Base-by-base conservation (phyloP, 2,329 filamentous ascomycete genomes). In the Colletotrichum sp. region DNA sequence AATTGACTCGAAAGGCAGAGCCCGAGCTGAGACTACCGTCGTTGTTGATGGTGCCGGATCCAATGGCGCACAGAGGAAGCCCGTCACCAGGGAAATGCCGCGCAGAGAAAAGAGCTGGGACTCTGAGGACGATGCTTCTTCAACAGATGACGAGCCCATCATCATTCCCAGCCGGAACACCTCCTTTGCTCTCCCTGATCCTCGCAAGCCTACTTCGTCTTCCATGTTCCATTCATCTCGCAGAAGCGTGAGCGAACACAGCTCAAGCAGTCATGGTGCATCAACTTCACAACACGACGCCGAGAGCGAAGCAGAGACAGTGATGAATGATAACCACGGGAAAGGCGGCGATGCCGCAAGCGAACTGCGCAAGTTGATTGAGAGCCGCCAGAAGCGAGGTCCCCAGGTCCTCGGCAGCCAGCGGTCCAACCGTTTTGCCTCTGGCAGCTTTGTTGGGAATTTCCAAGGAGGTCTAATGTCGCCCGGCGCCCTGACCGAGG, bases 141-240 rank as follows among this genome's bases (percentile, higher is more conserved):
- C 91, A 0, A 88, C 88, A 5, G 92, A 93, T 76, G 91, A 93
- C 69, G 92, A 93, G 72, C 90, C 90, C 14, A 93, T 93, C 75
- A 87, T 93, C 65, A 91, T 93, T 52, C 91, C 91, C 34, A 92
- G 91, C 80, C 87, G 91, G 58, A 90, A 87, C 75, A 86, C 86
- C 5, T 92, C 91, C 1, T 93, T 92, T 81, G 89, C 87, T 3
- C 82, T 91, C 9, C 90, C 90, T 0, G 89, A 91, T 69, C 89
- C 90, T 1, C 82, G 85, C 34, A 88, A 87, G 76, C 87, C 89
- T 5, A 85, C 87, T 4, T 78, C 83, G 9, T 86, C 86, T 3
- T 86, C 87, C 58, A 86, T 89, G 26, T 87, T 89, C 36, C 86
- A 88, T 77, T 84, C 83, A 7, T 86, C 86, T 2, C 86, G 86